phyloP scores from a whole-genome alignment of 208 protist species.

The Leishmania martiniquensis region DNA sequence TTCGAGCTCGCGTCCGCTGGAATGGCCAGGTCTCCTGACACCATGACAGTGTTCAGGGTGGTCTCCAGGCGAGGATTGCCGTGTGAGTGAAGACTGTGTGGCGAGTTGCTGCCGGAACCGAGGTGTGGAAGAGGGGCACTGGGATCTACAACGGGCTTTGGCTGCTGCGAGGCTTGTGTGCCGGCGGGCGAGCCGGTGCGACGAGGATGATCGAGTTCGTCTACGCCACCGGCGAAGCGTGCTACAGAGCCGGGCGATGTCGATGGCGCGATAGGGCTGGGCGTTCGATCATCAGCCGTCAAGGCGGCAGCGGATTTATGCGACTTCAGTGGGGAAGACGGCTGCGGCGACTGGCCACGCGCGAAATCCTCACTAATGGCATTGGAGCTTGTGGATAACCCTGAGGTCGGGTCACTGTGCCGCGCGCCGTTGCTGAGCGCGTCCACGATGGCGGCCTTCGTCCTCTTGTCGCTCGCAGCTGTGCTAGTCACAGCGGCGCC shows the following conservation, averaged over 20 bases:
- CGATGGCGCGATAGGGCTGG: conserved; percentile 48
- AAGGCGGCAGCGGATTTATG: conserved; percentile 7
- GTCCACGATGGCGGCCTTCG: not conserved
- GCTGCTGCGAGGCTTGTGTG: conserved; percentile 33
- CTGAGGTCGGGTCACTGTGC: conserved; percentile 16
- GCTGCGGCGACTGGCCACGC: conserved; percentile 40
- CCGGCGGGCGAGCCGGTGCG: conserved; percentile 49
- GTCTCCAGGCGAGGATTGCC: conserved; percentile 32
- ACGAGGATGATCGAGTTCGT: conserved; percentile 75
- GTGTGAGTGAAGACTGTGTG: conserved; percentile 37
- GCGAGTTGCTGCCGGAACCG: conserved; percentile 27
- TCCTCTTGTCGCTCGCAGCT: conserved; percentile 13
- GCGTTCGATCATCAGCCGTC: conserved; percentile 39
- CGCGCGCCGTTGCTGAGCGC: conserved; percentile 12
- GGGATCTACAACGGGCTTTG: conserved; percentile 69
- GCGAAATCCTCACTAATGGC: not conserved
- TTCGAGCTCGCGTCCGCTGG: conserved; percentile 28
- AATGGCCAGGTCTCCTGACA: conserved; percentile 40
- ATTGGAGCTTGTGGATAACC: conserved; percentile 17
- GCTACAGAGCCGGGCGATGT: conserved; percentile 13
- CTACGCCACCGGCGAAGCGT: conserved; percentile 65
- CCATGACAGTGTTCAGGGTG: conserved; percentile 43
- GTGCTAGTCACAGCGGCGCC: not conserved
- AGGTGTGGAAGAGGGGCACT: conserved; percentile 66
- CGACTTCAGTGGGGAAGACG: conserved; percentile 28